Conservation (phyloP, 768 basidiomycete genomes). For the Solioccasus polychromus region DNA sequence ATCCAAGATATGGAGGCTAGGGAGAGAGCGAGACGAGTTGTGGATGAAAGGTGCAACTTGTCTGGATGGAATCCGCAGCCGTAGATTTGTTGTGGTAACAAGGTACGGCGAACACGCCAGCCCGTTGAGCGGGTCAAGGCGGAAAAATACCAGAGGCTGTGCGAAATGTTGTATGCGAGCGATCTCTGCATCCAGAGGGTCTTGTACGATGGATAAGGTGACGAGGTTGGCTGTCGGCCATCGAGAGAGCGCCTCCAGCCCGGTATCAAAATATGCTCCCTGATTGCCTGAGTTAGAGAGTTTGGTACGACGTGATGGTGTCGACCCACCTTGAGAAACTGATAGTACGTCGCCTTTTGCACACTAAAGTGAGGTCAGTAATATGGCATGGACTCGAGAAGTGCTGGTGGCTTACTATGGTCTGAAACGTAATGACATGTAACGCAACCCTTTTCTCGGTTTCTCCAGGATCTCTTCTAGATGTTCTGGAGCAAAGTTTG, state of each 20-base stretch:
- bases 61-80: conserved; percentile 73
- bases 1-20: conserved; percentile 62
- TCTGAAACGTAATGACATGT: conserved; percentile 69
- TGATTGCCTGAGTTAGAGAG: conserved; percentile 20
- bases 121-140: conserved; percentile 53
- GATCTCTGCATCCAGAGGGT: conserved; percentile 46
- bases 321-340: conserved; percentile 64
- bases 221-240: conserved; percentile 53
- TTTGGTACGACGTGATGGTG: neutral
- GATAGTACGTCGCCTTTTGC: conserved; percentile 72
- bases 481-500: conserved; percentile 77
- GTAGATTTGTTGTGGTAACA: conserved; percentile 48
- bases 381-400: neutral
- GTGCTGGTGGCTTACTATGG: conserved; percentile 64
- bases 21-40: conserved; percentile 32
- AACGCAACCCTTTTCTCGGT: conserved; percentile 44
- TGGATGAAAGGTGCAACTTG: conserved; percentile 45
- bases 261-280: conserved; percentile 85
- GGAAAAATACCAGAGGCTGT: conserved; percentile 87
- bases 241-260: conserved; percentile 55
- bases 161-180: conserved; percentile 50
- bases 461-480: conserved; percentile 62
- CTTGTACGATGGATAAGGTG: conserved; percentile 63
- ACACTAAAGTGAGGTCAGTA: conserved; percentile 39
- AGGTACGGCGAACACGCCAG: conserved; percentile 46